Evolutionary conservation across 768 basidiomycete genomes (phyloP).

Genomic region (Tulasnella sp.): DNA sequence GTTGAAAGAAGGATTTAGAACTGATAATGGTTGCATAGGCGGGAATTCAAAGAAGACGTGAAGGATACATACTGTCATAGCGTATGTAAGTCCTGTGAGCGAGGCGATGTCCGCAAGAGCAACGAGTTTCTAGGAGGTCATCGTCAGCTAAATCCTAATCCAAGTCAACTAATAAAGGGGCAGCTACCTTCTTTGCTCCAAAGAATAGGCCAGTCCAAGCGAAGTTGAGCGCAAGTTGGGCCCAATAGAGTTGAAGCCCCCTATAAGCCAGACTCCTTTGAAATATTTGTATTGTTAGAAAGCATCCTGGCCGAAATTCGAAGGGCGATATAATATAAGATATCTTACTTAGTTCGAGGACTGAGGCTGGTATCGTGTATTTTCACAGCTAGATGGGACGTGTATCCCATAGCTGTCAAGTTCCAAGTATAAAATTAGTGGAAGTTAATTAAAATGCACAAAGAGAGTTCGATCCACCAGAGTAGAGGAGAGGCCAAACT

Average conservation of each 20-base stretch:
- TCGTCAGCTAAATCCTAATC: neutral
- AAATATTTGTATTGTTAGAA: neutral
- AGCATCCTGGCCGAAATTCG: neutral
- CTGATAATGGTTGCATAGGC: too few relatives aligned
- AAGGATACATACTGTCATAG: slow-evolving; percentile 53
- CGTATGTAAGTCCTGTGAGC: slow-evolving; percentile 43
- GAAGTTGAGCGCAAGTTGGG: slow-evolving; percentile 48
- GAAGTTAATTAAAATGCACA: neutral
- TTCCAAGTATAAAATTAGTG: neutral
- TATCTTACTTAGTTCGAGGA: slow-evolving; percentile 33
- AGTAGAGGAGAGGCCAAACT: slow-evolving; percentile 45
- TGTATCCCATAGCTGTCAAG: slow-evolving; percentile 49
- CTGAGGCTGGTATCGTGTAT: slow-evolving; percentile 38
- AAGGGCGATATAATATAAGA: too few relatives aligned
- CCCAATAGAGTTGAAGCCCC: slow-evolving; percentile 49
- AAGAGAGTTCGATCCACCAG: slow-evolving; percentile 19
- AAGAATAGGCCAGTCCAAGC: slow-evolving; percentile 62
- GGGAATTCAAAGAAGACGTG: too few relatives aligned
- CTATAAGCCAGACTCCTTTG: slow-evolving; percentile 34
- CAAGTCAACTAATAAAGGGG: neutral
- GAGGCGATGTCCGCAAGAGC: slow-evolving; percentile 46
- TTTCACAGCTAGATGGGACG: slow-evolving; percentile 50
- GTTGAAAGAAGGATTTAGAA: neutral
- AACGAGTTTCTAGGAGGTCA: slow-evolving; percentile 35
- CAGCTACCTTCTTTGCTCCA: slow-evolving; percentile 35